Percentiles rank a stretch among this genome's conserved stretches.
Conservation (phyloP, 2,329 filamentous ascomycete species). For the Biscogniauxia marginata region DNA sequence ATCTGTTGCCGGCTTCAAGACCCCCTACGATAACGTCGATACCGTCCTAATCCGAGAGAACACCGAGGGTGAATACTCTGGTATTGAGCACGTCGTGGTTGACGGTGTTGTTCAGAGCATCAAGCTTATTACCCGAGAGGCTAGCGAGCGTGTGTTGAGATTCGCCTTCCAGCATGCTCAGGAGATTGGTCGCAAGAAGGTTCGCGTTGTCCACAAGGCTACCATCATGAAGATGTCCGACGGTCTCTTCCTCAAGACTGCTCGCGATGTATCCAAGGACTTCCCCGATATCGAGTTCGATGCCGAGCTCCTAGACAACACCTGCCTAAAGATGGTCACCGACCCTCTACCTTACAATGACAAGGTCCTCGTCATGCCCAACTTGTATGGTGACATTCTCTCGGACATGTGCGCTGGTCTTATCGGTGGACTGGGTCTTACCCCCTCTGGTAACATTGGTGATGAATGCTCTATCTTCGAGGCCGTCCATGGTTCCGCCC, state of each 20-base stretch:
- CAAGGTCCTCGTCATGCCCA: slow-evolving; percentile 97
- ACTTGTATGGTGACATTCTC: slow-evolving; percentile 98
- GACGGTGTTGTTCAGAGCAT: slow-evolving; percentile 98
- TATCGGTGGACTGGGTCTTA: slow-evolving; percentile 95
- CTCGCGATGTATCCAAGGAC: slow-evolving; percentile 84
- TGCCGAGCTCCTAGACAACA: slow-evolving; percentile 97
- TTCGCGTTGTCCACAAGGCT: slow-evolving; percentile 98
- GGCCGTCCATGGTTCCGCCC: slow-evolving; percentile 95
- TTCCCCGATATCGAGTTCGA: slow-evolving; percentile 96
- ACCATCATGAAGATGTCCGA: slow-evolving; percentile 99
- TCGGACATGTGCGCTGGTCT: slow-evolving; percentile 99
- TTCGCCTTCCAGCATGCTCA: slow-evolving; percentile 98
- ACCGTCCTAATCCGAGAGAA: slow-evolving; percentile 98
- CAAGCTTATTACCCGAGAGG: slow-evolving; percentile 97
- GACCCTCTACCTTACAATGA: slow-evolving; percentile 97
- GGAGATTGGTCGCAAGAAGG: slow-evolving; percentile 91
- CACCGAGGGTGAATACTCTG: slow-evolving; percentile 99
- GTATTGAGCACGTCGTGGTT: slow-evolving; percentile 97
- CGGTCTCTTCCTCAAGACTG: slow-evolving; percentile 92
- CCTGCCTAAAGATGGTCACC: slow-evolving; percentile 97
- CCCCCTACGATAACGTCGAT: slow-evolving; percentile 94
- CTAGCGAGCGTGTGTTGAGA: slow-evolving; percentile 90
- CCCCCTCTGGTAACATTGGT: slow-evolving; percentile 97
- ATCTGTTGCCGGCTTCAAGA: slow-evolving; percentile 97
- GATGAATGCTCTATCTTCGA: slow-evolving; percentile 99